phyloP scores from a whole-genome alignment of 257 asterid species.

The Fraxinus cuspidata region DNA sequence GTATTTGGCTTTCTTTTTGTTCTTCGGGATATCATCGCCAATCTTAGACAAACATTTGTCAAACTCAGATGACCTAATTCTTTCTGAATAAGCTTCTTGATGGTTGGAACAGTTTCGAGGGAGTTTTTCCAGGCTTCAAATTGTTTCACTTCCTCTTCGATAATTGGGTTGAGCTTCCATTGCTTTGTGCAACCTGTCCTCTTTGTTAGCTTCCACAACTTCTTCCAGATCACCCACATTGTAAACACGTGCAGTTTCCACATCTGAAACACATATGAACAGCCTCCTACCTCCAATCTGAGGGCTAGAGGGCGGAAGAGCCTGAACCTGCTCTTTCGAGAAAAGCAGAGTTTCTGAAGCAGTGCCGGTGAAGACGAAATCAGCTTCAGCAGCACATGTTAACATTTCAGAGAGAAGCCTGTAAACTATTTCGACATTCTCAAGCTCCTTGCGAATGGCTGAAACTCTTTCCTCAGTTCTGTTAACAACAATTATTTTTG shows the following conservation, averaged over 20 bases:
- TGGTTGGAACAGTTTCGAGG: slow-evolving; percentile 81
- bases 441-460: slow-evolving; percentile 58
- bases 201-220: slow-evolving; percentile 88
- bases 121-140: slow-evolving; percentile 89
- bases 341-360: slow-evolving; percentile 67
- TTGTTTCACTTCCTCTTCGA: slow-evolving; percentile 66
- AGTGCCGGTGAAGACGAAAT: slow-evolving; percentile 80
- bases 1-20: slow-evolving; percentile 65
- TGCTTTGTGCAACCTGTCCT: slow-evolving; percentile 69
- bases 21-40: slow-evolving; percentile 59
- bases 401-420: slow-evolving; percentile 56
- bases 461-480: slow-evolving; percentile 75
- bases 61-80: slow-evolving; percentile 76
- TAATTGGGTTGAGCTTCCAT: slow-evolving; percentile 72
- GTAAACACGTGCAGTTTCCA: slow-evolving; percentile 56
- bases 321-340: slow-evolving; percentile 63
- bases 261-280: slow-evolving; percentile 61
- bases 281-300: slow-evolving; percentile 53
- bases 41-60: slow-evolving; percentile 74
- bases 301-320: slow-evolving; percentile 50
- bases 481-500: slow-evolving; percentile 70
- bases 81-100: slow-evolving; percentile 80
- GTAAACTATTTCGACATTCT: slow-evolving; percentile 63
- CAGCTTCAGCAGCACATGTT: slow-evolving; percentile 73
- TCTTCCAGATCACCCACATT: slow-evolving; percentile 88